These are phyloP conservation scores for Aspergillus fumigatiaffinis DNA, from an alignment of 2,329 filamentous ascomycete genomes.

Conservation along the genomic window DNA sequence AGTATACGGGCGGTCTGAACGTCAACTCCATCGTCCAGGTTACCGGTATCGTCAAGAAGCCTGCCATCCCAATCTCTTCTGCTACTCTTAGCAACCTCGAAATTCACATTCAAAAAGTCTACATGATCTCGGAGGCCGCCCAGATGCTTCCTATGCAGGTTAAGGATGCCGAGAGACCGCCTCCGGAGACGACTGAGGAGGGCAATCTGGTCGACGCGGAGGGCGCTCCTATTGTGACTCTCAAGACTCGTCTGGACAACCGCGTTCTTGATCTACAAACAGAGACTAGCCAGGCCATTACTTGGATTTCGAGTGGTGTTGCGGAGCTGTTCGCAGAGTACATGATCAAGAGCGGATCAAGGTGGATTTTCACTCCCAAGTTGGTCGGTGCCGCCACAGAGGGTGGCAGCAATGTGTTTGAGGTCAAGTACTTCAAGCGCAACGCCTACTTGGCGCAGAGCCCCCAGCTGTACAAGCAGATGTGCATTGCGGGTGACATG, in stretches of 20 bases:
- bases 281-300: constrained; percentile 85
- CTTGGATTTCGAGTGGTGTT: constrained; percentile 64
- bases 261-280: constrained; percentile 88
- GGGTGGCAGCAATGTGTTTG: constrained; percentile 88
- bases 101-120: constrained; percentile 84
- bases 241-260: constrained; percentile 86
- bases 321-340: constrained; percentile 73
- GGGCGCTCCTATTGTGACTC: constrained; percentile 65
- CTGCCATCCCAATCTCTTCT: constrained; percentile 83
- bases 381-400: constrained; percentile 87
- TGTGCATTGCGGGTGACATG: constrained; percentile 63
- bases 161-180: constrained; percentile 50
- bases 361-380: constrained; percentile 83
- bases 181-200: constrained; percentile 44
- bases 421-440: constrained; percentile 82
- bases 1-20: constrained; percentile 73
- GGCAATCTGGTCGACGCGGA: constrained; percentile 48
- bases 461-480: constrained; percentile 65
- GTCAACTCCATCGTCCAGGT: constrained; percentile 79
- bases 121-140: constrained; percentile 64
- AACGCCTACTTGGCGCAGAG: constrained; percentile 67
- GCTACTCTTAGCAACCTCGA: constrained; percentile 76
- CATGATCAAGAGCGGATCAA: constrained; percentile 69
- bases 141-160: constrained; percentile 59
- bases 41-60: constrained; percentile 75